Base-by-base conservation (phyloP, 1,284 basidiomycete genomes). In the Pyrrhoderma noxium region DNA sequence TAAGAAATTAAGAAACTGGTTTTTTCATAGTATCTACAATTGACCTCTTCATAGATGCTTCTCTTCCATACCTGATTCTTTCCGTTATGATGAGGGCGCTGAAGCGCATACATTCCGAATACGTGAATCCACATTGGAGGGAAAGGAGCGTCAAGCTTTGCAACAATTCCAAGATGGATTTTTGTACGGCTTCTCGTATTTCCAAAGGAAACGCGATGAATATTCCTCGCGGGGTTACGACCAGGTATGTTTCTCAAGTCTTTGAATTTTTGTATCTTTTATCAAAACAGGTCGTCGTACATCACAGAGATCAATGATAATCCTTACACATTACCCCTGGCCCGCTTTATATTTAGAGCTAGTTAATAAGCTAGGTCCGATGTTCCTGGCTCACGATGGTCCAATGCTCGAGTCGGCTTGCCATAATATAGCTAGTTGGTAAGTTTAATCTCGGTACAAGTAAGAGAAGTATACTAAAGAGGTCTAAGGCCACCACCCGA, bases 41-140 rank as follows among this genome's bases (percentile, higher is more conserved):
- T 49, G 34, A 53, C 2, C 23, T 31, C 27, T 31, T 31, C 5
- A 31, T 54, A 93, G 93, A 51, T 92, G 93, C 3, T 98, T 98
- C 68, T 93, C 90, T 0, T 84, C 92, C 0, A 93, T 99, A 62
- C 95, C 95, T 0, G 94, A 97, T 62, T 93, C 91, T 0, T 70
- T 82, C 0, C 81, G 89, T 49, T 89, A 89, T 54, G 82, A 87
- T 45, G 74, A 91, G 66, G 80, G 87, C 8, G 78, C 79, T 1
- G 77, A 84, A 61, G 73, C 72, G 2, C 85, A 89, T 62, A 89
- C 85, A 0, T 89, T 89, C 64, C 76, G 84, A 42, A 74, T 88
- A 49, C 76, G 82, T 50, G 74, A 75, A 56, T 7, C 55, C 64
- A 68, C 44, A 49, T 64, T 16, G 49, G 58, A 19, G 49, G 61